Base-by-base conservation (phyloP, 768 basidiomycete species). In the Rhodocollybia butyracea region DNA sequence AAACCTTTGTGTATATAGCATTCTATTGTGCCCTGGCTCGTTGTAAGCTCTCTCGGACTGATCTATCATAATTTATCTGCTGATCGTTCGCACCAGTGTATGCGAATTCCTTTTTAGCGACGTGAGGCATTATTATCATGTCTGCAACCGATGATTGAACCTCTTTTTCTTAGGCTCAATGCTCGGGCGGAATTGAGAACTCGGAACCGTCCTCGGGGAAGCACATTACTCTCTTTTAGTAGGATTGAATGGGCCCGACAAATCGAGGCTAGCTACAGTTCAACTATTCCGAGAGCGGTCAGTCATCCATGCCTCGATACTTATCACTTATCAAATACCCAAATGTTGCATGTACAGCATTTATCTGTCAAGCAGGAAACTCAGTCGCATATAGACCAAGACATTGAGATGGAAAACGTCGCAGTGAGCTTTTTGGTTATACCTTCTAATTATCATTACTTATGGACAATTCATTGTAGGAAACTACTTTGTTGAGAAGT, bases 11-110 rank as follows among this genome's bases (percentile, higher is more conserved):
- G 3, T 53, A 53, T 22, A 53, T 53, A 15, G 42, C 51, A 5
- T 53, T 53, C 39, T 53, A 53, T 41, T 41, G 39, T n/a, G 40
- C 24, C 13, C 51, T 53, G 15, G 51, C 51, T 29, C 51, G 51
- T 13, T 22, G 51, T 42, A 53, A 53, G 51, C 42, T n/a, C 13
- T 11, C 24, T 40, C 21, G 5, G 11, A 46, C n/a, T 22, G 5
- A 46, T n/a, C 12, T 46, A 13, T 5, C 21, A 31, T n/a, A 21
- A 10, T 31, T 12, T 24, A n/a, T 10, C 13, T 38, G 11, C 7
- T 31, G n/a, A 19, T 15, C 34, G 4, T 29, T 30, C 1, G 11
- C 11, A 29, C 12, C 19, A 53, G 51, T 53, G 29, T 53, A 53
- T 31, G 21, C 51, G 10, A 53, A 53, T 19, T 53, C 51, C 7